Evolutionary conservation across 2,329 filamentous ascomycete genomes (phyloP).

Genomic region (Exserohilum rostratum): DNA sequence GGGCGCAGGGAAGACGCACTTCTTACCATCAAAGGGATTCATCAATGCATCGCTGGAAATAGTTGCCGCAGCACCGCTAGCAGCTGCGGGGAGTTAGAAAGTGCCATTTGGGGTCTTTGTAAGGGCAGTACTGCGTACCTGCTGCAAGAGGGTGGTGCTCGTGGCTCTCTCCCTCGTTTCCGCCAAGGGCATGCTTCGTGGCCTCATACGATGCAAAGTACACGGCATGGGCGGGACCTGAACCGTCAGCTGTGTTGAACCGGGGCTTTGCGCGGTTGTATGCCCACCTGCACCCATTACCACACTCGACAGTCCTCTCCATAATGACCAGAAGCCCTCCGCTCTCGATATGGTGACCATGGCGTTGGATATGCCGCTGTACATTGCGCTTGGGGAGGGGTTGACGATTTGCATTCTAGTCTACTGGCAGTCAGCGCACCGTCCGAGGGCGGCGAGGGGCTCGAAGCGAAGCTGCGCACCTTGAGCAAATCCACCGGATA

Average conservation of each 20-base stretch:
- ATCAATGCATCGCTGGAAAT: slow-evolving; percentile 98
- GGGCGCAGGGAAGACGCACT: not conserved
- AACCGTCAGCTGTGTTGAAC: slow-evolving; percentile 33
- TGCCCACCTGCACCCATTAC: slow-evolving; percentile 84
- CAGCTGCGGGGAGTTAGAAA: slow-evolving; percentile 64
- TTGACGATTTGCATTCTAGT: slow-evolving; percentile 98
- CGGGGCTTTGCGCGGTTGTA: slow-evolving; percentile 1
- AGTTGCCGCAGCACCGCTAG: slow-evolving; percentile 91
- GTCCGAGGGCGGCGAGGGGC: not conserved
- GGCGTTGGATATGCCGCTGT: slow-evolving; percentile 88
- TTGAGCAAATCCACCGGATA: slow-evolving; percentile 98
- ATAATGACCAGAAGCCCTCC: slow-evolving; percentile 89
- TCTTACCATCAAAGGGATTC: slow-evolving; percentile 96
- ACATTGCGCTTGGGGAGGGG: slow-evolving; percentile 78
- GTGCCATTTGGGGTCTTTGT: not conserved
- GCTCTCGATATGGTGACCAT: slow-evolving; percentile 89
- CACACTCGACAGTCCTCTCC: slow-evolving; percentile 96
- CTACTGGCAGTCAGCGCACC: slow-evolving; percentile 56
- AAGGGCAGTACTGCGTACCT: slow-evolving; percentile 60
- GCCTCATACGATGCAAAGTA: slow-evolving; percentile 99
- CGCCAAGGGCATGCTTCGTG: slow-evolving; percentile 94
- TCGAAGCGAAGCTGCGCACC: slow-evolving; percentile 59
- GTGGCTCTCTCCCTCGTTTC: slow-evolving; percentile 83
- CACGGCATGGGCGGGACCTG: slow-evolving; percentile 94
- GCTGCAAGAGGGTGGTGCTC: slow-evolving; percentile 92